These are phyloP conservation scores for Puya raimondii DNA, from an alignment of 176 grass and related monocot species.

Conservation along the genomic window DNA sequence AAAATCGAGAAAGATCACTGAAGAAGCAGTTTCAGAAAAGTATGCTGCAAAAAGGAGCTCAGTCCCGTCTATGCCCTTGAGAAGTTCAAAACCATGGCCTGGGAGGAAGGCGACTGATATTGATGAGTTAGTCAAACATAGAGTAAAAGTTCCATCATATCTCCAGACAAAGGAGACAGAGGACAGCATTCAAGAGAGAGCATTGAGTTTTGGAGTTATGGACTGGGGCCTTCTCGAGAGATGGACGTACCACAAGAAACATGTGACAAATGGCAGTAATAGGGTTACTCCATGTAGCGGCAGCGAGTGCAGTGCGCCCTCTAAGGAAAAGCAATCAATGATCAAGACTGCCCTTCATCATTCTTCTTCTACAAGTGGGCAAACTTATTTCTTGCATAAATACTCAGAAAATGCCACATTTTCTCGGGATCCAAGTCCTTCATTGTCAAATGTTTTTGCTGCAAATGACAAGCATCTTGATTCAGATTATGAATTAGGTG, in stretches of 20 bases:
- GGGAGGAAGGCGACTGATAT: constrained; percentile 33
- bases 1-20: constrained; percentile 36
- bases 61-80: constrained; percentile 22
- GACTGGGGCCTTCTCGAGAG: constrained; percentile 77
- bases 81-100: constrained; percentile 86
- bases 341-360: constrained; percentile 22
- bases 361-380: constrained; percentile 25
- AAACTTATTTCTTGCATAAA: constrained; percentile 18
- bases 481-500: constrained; percentile 16
- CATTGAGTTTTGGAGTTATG: constrained; percentile 82
- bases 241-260: constrained; percentile 58
- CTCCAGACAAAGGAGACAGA: constrained; percentile 40
- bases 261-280: constrained; percentile 23
- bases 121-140: constrained; percentile 88
- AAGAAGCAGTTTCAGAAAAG: constrained; percentile 17
- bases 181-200: constrained; percentile 61
- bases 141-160: constrained; percentile 89
- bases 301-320: constrained; percentile 32
- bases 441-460: constrained; percentile 29
- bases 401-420: constrained; percentile 15
- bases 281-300: constrained; percentile 36
- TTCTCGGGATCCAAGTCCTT: constrained; percentile 35
- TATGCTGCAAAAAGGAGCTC: constrained; percentile 21
- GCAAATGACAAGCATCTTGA: constrained; percentile 23
- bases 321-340: constrained; percentile 41